These are phyloP conservation scores for Podila minutissima DNA, from an alignment of 192 early-diverging fungal genomes.

Conservation along the genomic window DNA sequence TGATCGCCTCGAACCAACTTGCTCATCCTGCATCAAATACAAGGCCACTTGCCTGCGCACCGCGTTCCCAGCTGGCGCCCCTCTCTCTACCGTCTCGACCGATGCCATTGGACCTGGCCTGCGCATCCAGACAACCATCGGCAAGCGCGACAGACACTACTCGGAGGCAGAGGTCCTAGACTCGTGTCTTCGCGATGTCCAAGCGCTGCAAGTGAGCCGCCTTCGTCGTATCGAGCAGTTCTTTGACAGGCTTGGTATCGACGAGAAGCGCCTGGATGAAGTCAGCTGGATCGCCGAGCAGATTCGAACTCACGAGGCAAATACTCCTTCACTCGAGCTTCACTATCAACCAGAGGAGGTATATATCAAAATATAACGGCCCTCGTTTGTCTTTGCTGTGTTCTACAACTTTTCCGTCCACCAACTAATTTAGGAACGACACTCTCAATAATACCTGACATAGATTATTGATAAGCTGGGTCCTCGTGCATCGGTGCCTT, in stretches of 20 bases:
- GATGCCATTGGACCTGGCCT: conserved; percentile 26
- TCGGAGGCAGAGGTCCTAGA: conserved; percentile 40
- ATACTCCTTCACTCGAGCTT: not conserved
- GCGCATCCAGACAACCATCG: conserved; percentile 9
- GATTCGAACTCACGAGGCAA: conserved; percentile 13
- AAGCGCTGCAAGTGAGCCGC: conserved; percentile 25
- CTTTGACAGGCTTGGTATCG: conserved; percentile 39
- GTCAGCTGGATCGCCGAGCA: conserved; percentile 39
- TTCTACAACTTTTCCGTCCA: not conserved
- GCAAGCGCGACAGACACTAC: conserved; percentile 32
- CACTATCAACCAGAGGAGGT: conserved; percentile 27
- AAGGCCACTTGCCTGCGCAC: conserved; percentile 42
- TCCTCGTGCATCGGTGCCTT: conserved; percentile 16
- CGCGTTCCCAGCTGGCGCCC: conserved; percentile 25
- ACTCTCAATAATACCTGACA: not conserved
- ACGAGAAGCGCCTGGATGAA: conserved; percentile 41
- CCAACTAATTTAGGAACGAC: not conserved
- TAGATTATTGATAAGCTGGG: conserved; percentile 29
- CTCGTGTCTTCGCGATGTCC: conserved; percentile 40
- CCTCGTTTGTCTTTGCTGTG: not conserved
- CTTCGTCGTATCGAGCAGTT: conserved; percentile 41
- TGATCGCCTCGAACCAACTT: conserved; percentile 40
- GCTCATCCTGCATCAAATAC: conserved; percentile 48
- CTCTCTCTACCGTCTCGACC: conserved; percentile 31
- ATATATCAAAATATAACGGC: not conserved